phyloP scores from a whole-genome alignment of 768 basidiomycete genomes.

The Phylloporus arenicola region DNA sequence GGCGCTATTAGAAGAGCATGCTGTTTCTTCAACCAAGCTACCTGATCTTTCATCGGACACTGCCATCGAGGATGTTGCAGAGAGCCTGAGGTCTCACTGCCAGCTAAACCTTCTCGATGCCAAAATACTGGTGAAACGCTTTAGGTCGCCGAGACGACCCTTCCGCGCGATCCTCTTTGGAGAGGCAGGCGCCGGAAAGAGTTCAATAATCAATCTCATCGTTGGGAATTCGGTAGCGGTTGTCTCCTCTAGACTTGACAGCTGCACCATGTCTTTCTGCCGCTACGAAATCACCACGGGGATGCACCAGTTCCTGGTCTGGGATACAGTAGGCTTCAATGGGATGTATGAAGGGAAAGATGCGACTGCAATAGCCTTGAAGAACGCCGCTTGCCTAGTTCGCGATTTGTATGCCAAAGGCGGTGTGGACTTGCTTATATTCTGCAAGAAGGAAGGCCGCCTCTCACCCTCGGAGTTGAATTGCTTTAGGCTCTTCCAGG shows the following conservation, averaged over 20 bases:
- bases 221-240: constrained; percentile 18
- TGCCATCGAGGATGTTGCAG: neutral
- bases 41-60: constrained; percentile 15
- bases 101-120: constrained; percentile 11
- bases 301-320: constrained; percentile 21
- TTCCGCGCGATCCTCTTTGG: constrained; percentile 37
- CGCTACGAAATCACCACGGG: constrained; percentile 22
- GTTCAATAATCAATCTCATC: constrained; percentile 39
- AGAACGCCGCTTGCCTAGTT: constrained; percentile 27
- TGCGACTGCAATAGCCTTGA: constrained; percentile 15
- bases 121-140: constrained; percentile 5
- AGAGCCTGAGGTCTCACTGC: constrained; percentile 11
- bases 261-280: constrained; percentile 32
- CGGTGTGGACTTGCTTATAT: constrained; percentile 37
- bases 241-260: constrained; percentile 20
- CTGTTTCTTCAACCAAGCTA: constrained; percentile 7
- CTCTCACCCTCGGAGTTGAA: constrained; percentile 24
- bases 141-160: constrained; percentile 10
- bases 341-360: constrained; percentile 8
- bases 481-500: constrained; percentile 32
- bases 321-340: constrained; percentile 31
- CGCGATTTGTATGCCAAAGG: constrained; percentile 21
- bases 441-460: constrained; percentile 29
- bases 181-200: constrained; percentile 37
- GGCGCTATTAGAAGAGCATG: constrained; percentile 6